Evolutionary conservation across 1,284 basidiomycete genomes (phyloP), one percentile per base, ranked within the genome.

Genomic region (Sporisorium iseilematis-ciliati): DNA sequence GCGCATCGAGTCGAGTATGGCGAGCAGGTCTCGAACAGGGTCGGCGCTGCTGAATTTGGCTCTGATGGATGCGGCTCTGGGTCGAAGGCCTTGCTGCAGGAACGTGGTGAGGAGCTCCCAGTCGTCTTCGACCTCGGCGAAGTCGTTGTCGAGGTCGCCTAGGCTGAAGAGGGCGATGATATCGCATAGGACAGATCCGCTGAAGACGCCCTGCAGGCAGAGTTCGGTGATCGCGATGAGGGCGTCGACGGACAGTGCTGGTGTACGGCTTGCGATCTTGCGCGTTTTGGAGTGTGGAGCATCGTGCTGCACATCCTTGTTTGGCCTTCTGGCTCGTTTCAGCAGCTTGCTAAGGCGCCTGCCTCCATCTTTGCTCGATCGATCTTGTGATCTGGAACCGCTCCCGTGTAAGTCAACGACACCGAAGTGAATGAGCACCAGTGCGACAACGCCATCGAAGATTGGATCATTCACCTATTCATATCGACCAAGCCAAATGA

Each of bases 361-460:
- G 4, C 20, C 7, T 1, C 18, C 25, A 20, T 20, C 48, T 31
- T 12, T 49, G 48, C 29, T 31, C 3, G 26, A 2, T 11, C 29
- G 48, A 7, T 49, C 5, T n/a, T n/a, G 29, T 21, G 42, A 0
- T 21, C 3, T 12, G 10, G 16, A 8, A 7, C 8, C 21, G 2
- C 25, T 38, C 1, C 8, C 23, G 23, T 35, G 46, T 1, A 58
- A 1, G n/a, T 67, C 43, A 12, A 57, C 48, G 16, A 61, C 46
- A 8, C 58, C 65, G 40, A 67, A 60, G 29, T 67, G 58, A 23
- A 61, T 31, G 5, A 62, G 59, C 20, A 54, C 60, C 26, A 69
- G 11, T 2, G 46, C 45, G 23, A 58, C 55, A 12, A 58, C 31
- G 12, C 56, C 55, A 16, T 63, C 54, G 16, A 48, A 45, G 41